These are phyloP conservation scores for Paraphoma sp. DNA, from an alignment of 2,329 filamentous ascomycete genomes.

Conservation along the genomic window DNA sequence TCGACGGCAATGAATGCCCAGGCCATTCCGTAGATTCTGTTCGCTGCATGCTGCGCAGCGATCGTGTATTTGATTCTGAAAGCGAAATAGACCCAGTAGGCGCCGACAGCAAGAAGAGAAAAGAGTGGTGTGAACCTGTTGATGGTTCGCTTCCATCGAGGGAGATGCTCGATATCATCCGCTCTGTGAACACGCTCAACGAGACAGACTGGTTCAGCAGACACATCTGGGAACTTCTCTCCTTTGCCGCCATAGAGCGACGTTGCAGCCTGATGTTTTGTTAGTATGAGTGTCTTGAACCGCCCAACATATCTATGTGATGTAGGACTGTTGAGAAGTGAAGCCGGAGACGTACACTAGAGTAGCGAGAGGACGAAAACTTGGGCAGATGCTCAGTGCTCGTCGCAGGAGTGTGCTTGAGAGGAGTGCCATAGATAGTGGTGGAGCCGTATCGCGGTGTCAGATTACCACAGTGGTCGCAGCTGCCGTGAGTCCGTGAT, in stretches of 20 bases:
- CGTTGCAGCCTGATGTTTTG: not conserved
- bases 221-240: slow-evolving; percentile 2
- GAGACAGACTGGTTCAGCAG: slow-evolving; percentile 7
- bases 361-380: not conserved
- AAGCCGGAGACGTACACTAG: not conserved
- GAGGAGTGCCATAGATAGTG: slow-evolving; percentile 8
- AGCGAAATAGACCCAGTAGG: slow-evolving; percentile 12
- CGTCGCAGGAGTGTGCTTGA: slow-evolving; percentile 5
- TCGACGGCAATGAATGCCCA: slow-evolving; percentile 12
- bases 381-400: slow-evolving; percentile 6
- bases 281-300: no score
- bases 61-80: slow-evolving; percentile 12
- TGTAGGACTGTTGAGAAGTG: not conserved
- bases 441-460: slow-evolving; percentile 8
- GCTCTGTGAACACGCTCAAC: slow-evolving; percentile 7
- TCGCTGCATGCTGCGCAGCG: slow-evolving; percentile 4
- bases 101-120: slow-evolving; percentile 5
- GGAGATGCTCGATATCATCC: slow-evolving; percentile 12
- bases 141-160: slow-evolving; percentile 7
- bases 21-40: slow-evolving; percentile 7
- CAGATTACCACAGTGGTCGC: slow-evolving; percentile 8
- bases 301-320: no score
- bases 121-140: slow-evolving; percentile 10
- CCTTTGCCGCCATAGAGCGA: not conserved
- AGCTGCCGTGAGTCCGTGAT: slow-evolving; percentile 2